Evolutionary conservation across 495 filamentous ascomycete genomes (phyloP).

Genomic region (Corynascus novoguineensis): DNA sequence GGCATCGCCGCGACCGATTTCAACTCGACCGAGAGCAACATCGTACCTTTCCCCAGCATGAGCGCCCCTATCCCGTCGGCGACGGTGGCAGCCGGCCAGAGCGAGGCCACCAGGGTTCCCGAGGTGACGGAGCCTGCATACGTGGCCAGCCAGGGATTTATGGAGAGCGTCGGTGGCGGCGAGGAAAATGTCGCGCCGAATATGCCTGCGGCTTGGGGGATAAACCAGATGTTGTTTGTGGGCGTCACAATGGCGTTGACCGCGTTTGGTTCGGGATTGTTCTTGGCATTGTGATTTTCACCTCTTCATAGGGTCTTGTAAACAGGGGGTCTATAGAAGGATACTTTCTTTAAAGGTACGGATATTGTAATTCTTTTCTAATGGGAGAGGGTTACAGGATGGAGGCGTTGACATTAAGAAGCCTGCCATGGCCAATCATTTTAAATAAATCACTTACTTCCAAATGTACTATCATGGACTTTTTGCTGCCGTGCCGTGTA

Average conservation of each 20-base stretch:
- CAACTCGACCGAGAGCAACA: constrained; percentile 59
- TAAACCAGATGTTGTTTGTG: constrained; percentile 31
- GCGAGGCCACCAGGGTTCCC: constrained; percentile 27
- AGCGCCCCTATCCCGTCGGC: constrained; percentile 49
- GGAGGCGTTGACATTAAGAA: too few relatives aligned
- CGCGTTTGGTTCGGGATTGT: constrained; percentile 41
- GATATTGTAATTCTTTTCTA: too few relatives aligned
- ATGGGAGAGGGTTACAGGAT: too few relatives aligned
- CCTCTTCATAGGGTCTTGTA: neutral
- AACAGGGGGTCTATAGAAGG: neutral
- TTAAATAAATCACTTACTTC: too few relatives aligned
- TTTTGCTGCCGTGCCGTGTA: too few relatives aligned
- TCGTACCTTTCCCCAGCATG: constrained; percentile 46
- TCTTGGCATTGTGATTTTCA: neutral
- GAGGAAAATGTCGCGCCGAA: constrained; percentile 31
- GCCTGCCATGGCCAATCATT: too few relatives aligned
- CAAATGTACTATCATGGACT: too few relatives aligned
- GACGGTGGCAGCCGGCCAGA: constrained; percentile 40
- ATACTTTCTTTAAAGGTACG: too few relatives aligned
- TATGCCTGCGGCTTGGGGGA: constrained; percentile 30
- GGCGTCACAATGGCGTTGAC: constrained; percentile 34
- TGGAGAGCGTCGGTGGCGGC: constrained; percentile 13
- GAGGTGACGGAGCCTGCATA: constrained; percentile 32
- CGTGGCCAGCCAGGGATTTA: constrained; percentile 37
- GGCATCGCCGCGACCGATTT: constrained; percentile 81